Conservation (phyloP, 2,329 filamentous ascomycete genomes). For the Aureobasidium sp. region DNA sequence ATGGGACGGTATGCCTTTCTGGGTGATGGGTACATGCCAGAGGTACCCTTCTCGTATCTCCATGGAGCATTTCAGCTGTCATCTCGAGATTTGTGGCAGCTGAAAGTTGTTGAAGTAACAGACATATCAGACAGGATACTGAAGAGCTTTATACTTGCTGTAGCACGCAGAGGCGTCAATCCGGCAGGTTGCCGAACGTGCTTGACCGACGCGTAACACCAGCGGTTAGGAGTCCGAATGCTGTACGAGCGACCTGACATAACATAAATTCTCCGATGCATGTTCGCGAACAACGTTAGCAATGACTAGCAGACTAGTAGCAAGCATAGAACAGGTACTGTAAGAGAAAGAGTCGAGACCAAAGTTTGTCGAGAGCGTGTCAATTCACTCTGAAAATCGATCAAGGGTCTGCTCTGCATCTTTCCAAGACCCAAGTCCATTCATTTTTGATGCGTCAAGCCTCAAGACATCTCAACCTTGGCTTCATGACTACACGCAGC, state of each 20-base stretch:
- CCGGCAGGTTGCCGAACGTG: constrained; percentile 10
- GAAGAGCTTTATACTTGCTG: background rate
- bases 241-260: background rate
- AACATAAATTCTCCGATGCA: constrained; percentile 10
- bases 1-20: background rate
- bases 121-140: background rate
- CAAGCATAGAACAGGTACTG: background rate
- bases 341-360: background rate
- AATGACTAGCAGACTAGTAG: background rate
- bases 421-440: background rate
- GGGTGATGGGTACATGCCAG: background rate
- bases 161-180: constrained; percentile 2
- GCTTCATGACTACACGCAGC: background rate
- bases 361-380: background rate
- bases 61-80: background rate
- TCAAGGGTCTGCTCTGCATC: background rate
- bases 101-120: background rate
- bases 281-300: background rate
- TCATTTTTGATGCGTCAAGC: background rate
- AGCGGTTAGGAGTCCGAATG: background rate
- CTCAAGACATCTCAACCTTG: background rate
- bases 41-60: background rate
- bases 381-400: background rate
- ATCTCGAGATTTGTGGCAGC: background rate
- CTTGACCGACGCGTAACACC: background rate